Conservation (phyloP, 176 grass and related monocot genomes). For the Lolium rigidum region DNA sequence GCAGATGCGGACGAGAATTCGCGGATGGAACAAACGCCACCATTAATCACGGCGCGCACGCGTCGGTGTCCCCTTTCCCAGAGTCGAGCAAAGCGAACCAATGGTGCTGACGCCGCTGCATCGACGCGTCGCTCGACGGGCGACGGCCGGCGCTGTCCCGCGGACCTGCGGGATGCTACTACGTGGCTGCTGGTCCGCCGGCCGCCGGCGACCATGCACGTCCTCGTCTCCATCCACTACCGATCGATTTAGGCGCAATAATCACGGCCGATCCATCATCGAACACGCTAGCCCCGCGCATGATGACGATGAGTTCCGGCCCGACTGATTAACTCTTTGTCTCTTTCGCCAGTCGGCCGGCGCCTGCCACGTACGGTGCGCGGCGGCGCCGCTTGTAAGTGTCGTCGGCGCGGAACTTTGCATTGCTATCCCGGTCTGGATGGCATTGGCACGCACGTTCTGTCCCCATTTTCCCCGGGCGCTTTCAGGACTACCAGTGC, state of each 20-base stretch:
- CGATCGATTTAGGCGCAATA: background rate
- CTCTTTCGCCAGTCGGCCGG: background rate
- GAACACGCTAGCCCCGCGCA: background rate
- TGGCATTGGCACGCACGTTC: background rate
- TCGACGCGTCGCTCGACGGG: background rate
- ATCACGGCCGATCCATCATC: background rate
- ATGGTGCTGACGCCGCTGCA: background rate
- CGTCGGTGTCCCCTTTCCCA: background rate
- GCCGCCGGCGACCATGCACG: slow-evolving; percentile 9
- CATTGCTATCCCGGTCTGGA: slow-evolving; percentile 1
- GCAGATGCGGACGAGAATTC: slow-evolving; percentile 17
- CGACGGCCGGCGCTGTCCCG: background rate
- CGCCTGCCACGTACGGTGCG: background rate
- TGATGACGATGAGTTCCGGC: background rate
- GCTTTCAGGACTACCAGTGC: slow-evolving; percentile 15
- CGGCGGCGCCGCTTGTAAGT: slow-evolving; percentile 10
- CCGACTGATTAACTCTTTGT: background rate
- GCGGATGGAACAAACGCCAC: background rate
- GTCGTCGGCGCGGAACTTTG: background rate
- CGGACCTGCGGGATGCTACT: background rate
- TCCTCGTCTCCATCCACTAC: slow-evolving; percentile 17
- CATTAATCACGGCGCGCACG: background rate
- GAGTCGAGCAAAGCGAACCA: background rate
- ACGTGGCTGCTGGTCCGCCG: slow-evolving; percentile 22
- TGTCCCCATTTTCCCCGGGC: background rate